Evolutionary conservation across 139 green algal species (phyloP), one percentile per base, ranked within the genome.

Genomic region (Edaphochlamys debaryana): DNA sequence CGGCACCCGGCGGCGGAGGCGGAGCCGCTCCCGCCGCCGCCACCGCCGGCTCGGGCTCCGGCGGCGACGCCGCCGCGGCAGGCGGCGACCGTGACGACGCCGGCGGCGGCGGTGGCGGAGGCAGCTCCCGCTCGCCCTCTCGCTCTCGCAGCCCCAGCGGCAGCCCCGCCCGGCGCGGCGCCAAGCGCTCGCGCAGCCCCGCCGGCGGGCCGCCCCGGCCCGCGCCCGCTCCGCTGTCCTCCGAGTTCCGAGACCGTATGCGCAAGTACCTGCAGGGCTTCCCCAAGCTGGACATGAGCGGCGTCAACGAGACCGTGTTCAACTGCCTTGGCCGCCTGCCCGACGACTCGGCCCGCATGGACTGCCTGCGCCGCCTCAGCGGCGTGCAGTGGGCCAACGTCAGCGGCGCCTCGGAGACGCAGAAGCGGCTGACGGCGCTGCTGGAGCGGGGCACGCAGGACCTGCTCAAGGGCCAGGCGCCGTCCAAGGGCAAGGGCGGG

Each of bases 291-390:
- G 41, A 81, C 58, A 32, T 81, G 30, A 45, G 19, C 17, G 75
- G 75, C 4, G 75, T 81, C 17, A 41, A 81, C 27, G 62, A 63
- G 37, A 81, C 45, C 60, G 75, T 72, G 30, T 81, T 81, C 63
- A 41, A 81, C 4, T 81, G 75, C 75, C 75, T 81, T 2, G 40
- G 60, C 27, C 40, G 41, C 19, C 75, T 81, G 30, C 75, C 75
- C 3, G 75, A 81, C 36, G 75, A 81, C 42, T 37, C 60, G 30
- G 41, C 62, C 25, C 60, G 75, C 8, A 81, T 81, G 75, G 75
- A 81, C 60, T 81, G 75, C 62, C 58, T 81, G 41, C 75, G 75
- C 34, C 75, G 75, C 4, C 75, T 81, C 30, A 81, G 75, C 32
- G 75, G 75, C n/a, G 75, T 71, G 22, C 75, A 81, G 60, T 81